A percentile compares a stretch with the other conserved stretches of the same genome.
Evolutionary conservation across 352 stramenopile species (phyloP).

Genomic region (Pythium aristosporum): DNA sequence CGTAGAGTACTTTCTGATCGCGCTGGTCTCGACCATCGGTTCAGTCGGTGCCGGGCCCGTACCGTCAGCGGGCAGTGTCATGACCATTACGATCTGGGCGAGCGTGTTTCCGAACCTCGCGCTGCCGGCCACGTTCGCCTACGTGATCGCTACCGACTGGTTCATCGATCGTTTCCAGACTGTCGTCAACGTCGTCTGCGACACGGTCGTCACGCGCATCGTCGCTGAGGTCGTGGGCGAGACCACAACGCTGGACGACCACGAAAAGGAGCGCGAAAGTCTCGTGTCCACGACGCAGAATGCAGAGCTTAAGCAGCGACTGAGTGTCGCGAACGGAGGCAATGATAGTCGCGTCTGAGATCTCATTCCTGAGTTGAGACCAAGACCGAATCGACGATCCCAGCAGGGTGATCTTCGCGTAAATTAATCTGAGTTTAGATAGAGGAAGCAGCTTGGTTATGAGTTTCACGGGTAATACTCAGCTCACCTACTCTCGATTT

Average conservation of each 20-base stretch:
- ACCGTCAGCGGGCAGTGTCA: conserved; percentile 33
- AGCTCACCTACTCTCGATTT: no score
- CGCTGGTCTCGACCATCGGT: conserved; percentile 32
- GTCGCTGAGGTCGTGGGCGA: conserved; percentile 41
- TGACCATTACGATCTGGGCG: conserved; percentile 44
- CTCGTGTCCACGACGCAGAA: conserved; percentile 21
- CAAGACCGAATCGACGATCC: no score
- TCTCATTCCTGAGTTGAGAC: background rate
- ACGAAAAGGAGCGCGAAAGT: conserved; percentile 27
- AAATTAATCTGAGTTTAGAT: no score
- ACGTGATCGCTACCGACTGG: conserved; percentile 62
- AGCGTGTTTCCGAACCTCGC: conserved; percentile 34
- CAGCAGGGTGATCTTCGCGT: no score
- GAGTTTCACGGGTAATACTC: no score
- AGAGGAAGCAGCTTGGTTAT: no score
- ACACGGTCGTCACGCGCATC: conserved; percentile 57
- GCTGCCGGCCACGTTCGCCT: conserved; percentile 48
- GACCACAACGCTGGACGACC: conserved; percentile 20
- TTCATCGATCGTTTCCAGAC: conserved; percentile 59
- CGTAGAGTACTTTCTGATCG: conserved; percentile 39
- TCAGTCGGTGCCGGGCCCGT: conserved; percentile 35
- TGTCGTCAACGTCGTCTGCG: conserved; percentile 57
- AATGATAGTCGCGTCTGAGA: background rate
- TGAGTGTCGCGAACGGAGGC: conserved; percentile 7
- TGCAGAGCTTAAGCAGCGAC: conserved; percentile 19